Conservation (phyloP, 805 yeast species). For the Lipomyces sp. region DNA sequence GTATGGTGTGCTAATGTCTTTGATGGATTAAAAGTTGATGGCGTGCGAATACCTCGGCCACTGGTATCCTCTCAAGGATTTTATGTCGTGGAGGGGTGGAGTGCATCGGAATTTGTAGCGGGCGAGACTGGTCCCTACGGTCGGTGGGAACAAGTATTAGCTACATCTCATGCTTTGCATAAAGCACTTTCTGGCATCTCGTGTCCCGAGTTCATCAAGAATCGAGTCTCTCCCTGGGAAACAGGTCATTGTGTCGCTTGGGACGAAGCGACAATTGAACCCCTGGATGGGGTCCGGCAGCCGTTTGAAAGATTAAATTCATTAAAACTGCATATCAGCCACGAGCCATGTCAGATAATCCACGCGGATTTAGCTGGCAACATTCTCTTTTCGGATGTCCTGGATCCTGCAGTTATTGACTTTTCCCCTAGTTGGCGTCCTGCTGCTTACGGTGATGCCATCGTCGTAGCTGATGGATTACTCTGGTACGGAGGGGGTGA, state of each 20-base stretch:
- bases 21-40: slow-evolving; percentile 4
- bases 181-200: slow-evolving; percentile 1
- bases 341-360: slow-evolving; percentile 1
- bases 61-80: background rate
- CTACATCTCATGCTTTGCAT: slow-evolving; percentile 1
- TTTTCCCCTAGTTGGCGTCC: slow-evolving; percentile 8
- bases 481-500: background rate
- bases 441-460: slow-evolving; percentile 6
- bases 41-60: slow-evolving; percentile 9
- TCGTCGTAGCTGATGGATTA: background rate
- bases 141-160: slow-evolving; percentile 4
- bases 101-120: slow-evolving; percentile 1
- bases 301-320: background rate
- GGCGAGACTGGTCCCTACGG: background rate
- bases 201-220: slow-evolving; percentile 5
- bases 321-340: background rate
- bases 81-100: slow-evolving; percentile 4
- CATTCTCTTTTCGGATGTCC: background rate
- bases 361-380: slow-evolving; percentile 8
- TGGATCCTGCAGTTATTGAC: slow-evolving; percentile 7
- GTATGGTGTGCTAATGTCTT: slow-evolving; percentile 4
- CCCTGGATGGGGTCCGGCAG: slow-evolving; percentile 2
- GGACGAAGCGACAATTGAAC: slow-evolving; percentile 5
- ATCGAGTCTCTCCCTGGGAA: slow-evolving; percentile 7
- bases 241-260: slow-evolving; percentile 5